Evolutionary conservation across 306 rosid species (phyloP).

Genomic region (Medicago ruthenica): DNA sequence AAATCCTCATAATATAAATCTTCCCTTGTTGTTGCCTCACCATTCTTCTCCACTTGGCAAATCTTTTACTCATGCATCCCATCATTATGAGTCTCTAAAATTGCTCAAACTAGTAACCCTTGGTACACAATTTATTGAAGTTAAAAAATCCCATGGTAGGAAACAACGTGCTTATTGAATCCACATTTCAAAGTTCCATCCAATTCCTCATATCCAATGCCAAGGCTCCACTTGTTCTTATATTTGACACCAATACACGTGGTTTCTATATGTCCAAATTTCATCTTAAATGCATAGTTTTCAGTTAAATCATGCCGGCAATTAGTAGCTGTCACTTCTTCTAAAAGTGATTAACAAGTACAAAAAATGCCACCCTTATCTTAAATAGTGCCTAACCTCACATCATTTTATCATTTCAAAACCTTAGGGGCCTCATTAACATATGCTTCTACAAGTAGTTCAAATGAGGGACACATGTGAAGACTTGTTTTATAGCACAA

Average conservation of each 20-base stretch:
- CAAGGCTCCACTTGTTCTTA: slow-evolving; percentile 58
- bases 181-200: not conserved
- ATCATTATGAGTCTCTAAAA: slow-evolving; percentile 5
- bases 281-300: slow-evolving; percentile 48
- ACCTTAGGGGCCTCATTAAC: slow-evolving; percentile 40
- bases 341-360: slow-evolving; percentile 45
- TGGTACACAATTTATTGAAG: slow-evolving; percentile 45
- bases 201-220: not conserved
- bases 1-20: slow-evolving; percentile 78
- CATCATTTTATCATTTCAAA: slow-evolving; percentile 45
- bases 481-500: slow-evolving; percentile 33
- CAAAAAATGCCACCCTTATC: slow-evolving; percentile 47
- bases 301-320: slow-evolving; percentile 63
- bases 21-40: slow-evolving; percentile 77
- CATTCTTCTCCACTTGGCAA: slow-evolving; percentile 73
- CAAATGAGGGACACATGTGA: slow-evolving; percentile 33
- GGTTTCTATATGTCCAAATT: slow-evolving; percentile 34
- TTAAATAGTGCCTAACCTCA: slow-evolving; percentile 48
- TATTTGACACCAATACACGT: slow-evolving; percentile 49
- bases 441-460: slow-evolving; percentile 1
- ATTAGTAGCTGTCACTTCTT: slow-evolving; percentile 47
- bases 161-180: not conserved
- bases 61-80: slow-evolving; percentile 56
- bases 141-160: slow-evolving; percentile 35
- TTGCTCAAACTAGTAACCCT: slow-evolving; percentile 36